A percentile compares a stretch with the other conserved stretches of the same genome.
phyloP scores from a whole-genome alignment of 306 rosid genomes.

The Acacia melanoxylon region DNA sequence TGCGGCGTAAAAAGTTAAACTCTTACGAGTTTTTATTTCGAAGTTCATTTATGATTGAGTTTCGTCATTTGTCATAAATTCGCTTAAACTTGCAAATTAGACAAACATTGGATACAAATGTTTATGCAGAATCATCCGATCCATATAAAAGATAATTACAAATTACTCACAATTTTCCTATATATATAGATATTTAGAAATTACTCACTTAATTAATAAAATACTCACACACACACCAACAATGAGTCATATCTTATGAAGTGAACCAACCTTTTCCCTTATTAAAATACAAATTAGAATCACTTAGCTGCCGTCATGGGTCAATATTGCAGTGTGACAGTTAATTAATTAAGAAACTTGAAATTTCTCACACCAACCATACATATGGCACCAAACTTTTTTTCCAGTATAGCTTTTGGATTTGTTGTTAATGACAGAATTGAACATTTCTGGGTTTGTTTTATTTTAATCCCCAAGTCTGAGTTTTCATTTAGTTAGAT shows the following conservation, averaged over 20 bases:
- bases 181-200: no score
- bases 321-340: not conserved
- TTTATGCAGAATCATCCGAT: no score
- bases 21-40: no score
- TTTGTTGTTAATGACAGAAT: not conserved
- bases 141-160: not conserved
- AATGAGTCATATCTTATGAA: not conserved
- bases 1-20: no score
- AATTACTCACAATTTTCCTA: not conserved
- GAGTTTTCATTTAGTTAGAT: not conserved
- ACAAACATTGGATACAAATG: no score
- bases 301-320: not conserved
- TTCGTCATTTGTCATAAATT: no score
- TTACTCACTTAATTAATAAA: not conserved
- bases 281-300: not conserved
- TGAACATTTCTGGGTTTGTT: not conserved
- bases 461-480: not conserved
- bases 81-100: no score
- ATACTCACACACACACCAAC: not conserved
- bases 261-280: not conserved
- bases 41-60: no score
- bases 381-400: not conserved
- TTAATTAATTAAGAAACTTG: not conserved
- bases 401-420: not conserved
- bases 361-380: not conserved